These are phyloP conservation scores for Geosmithia morbida DNA, from an alignment of 2,329 filamentous ascomycete genomes.

Conservation along the genomic window DNA sequence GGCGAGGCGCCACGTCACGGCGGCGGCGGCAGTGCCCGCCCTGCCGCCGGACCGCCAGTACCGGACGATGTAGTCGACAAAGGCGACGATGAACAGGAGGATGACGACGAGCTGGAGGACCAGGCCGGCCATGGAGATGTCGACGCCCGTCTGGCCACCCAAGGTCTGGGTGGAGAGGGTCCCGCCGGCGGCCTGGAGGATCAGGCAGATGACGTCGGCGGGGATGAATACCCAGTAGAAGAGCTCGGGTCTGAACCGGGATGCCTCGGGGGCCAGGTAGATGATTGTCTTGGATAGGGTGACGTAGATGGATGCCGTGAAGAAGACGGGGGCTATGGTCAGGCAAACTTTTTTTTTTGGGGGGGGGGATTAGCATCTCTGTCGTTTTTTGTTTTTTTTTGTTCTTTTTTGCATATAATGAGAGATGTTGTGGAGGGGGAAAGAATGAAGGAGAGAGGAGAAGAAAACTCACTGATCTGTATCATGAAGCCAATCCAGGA, in stretches of 20 bases:
- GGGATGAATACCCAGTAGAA: conserved; percentile 37
- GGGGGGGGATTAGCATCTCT: too few species aligned
- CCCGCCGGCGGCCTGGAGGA: conserved; percentile 42
- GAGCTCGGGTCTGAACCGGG: conserved; percentile 25
- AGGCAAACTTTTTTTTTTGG: conserved; percentile 45
- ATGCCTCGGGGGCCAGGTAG: conserved; percentile 21
- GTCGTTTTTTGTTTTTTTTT: too few species aligned
- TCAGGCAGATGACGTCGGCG: conserved; percentile 40
- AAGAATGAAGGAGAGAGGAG: background rate
- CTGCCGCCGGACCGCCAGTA: too few species aligned
- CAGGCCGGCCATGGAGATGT: conserved; percentile 35
- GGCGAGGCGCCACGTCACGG: conserved; percentile 13
- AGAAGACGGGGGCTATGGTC: conserved; percentile 30
- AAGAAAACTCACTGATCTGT: conserved; percentile 29
- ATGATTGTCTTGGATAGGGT: conserved; percentile 33
- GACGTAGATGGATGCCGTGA: conserved; percentile 52
- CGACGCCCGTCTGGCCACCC: conserved; percentile 18
- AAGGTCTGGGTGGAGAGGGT: conserved; percentile 31
- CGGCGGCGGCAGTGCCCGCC: conserved; percentile 9
- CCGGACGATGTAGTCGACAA: conserved; percentile 34
- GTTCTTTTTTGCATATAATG: too few species aligned
- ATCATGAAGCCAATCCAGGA: conserved; percentile 43
- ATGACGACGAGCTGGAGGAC: conserved; percentile 43
- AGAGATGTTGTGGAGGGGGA: too few species aligned
- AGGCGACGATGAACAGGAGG: conserved; percentile 31